A percentile compares a stretch with the other conserved stretches of the same genome.
Conservation (phyloP, 495 filamentous ascomycete species). For the Neurospora intermedia region DNA sequence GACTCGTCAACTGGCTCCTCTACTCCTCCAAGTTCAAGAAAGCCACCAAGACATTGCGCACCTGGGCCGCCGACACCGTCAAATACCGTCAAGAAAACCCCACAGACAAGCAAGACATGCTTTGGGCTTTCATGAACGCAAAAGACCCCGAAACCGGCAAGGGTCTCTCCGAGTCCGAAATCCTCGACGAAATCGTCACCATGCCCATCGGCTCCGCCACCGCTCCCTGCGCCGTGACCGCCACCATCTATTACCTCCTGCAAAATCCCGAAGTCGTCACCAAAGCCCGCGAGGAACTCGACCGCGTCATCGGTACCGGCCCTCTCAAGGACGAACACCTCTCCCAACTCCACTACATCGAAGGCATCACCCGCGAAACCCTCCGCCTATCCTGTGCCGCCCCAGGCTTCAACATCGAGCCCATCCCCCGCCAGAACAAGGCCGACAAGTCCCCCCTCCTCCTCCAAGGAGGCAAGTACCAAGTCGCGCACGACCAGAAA, state of each 20-base stretch:
- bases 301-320: constrained; percentile 44
- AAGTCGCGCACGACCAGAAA: constrained; percentile 46
- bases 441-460: constrained; percentile 34
- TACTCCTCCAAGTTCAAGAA: constrained; percentile 43
- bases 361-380: constrained; percentile 54
- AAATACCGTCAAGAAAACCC: constrained; percentile 45
- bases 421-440: constrained; percentile 35
- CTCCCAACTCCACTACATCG: constrained; percentile 49
- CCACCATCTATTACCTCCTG: constrained; percentile 48
- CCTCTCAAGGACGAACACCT: constrained; percentile 46
- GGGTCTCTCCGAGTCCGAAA: constrained; percentile 44
- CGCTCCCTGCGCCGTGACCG: constrained; percentile 39
- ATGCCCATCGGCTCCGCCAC: constrained; percentile 39
- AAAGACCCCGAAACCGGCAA: constrained; percentile 56
- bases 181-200: constrained; percentile 59
- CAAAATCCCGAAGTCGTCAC: constrained; percentile 49
- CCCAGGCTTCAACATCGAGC: constrained; percentile 55
- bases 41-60: constrained; percentile 42
- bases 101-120: constrained; percentile 53
- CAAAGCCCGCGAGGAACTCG: constrained; percentile 57
- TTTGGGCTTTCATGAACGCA: constrained; percentile 54
- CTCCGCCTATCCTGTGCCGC: constrained; percentile 54
- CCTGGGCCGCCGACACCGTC: constrained; percentile 47
- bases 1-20: constrained; percentile 43
- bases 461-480: constrained; percentile 53